Evolutionary conservation across 2,329 filamentous ascomycete genomes (phyloP).

Genomic region (Alternaria longipes): DNA sequence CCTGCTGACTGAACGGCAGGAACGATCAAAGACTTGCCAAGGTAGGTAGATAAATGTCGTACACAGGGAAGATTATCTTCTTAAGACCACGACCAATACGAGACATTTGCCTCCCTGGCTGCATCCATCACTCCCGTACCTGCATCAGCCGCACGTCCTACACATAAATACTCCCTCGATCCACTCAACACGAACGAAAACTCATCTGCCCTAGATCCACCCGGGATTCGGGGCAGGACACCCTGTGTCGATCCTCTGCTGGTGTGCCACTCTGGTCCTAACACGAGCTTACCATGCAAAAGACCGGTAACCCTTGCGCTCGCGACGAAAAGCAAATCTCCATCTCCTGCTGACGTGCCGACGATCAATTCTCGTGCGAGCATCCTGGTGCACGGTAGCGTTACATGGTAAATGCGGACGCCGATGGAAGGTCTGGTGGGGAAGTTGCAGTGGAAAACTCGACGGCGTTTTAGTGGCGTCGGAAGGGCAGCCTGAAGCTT

Average conservation of each 20-base stretch:
- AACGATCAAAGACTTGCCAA: background rate
- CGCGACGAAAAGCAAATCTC: constrained; percentile 6
- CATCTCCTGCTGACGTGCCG: background rate
- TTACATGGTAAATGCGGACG: constrained; percentile 1
- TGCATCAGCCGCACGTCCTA: constrained; percentile 14
- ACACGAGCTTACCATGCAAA: constrained; percentile 23
- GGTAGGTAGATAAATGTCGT: background rate
- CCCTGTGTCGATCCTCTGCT: constrained; percentile 14
- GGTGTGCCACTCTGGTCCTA: constrained; percentile 3
- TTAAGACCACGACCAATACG: constrained; percentile 12
- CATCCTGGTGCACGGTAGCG: background rate
- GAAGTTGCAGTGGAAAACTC: background rate
- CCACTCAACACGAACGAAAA: constrained; percentile 14
- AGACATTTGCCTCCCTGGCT: background rate
- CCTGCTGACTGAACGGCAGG: background rate
- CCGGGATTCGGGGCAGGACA: background rate
- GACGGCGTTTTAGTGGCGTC: background rate
- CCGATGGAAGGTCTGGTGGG: background rate
- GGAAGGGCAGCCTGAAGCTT: background rate
- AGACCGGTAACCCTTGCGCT: background rate
- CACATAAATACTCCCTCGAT: background rate
- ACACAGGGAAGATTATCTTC: constrained; percentile 2
- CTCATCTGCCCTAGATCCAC: constrained; percentile 10
- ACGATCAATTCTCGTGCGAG: background rate
- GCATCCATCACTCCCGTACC: constrained; percentile 11